Evolutionary conservation across 192 early-diverging fungal genomes (phyloP), one percentile per base, ranked within the genome.

Genomic region (Backusella psychrophila): DNA sequence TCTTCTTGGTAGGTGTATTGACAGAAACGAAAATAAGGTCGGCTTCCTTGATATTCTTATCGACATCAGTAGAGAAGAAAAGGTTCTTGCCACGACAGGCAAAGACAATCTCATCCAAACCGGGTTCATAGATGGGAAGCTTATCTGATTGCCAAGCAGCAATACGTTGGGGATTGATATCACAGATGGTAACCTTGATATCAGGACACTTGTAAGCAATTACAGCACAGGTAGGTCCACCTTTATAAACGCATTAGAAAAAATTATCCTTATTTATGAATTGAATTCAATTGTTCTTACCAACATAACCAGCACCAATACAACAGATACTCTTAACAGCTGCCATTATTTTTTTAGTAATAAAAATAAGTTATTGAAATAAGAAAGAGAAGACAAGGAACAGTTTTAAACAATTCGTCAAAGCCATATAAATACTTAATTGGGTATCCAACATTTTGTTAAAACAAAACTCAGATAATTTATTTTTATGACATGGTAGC

Each of bases 281-380:
- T 26, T 41, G 17, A 29, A 68, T 1, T 6, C 35, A 14, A 35
- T 34, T 59, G 70, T 29, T 79, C 88, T 77, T 85, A 93, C 96
- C 96, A 42, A 98, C 96, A 84, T 98, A 98, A 74, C 96, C 96
- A 71, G 96, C 96, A 75, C 96, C 96, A 78, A 98, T 94, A 76
- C 95, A 98, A 86, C 95, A 96, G 68, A 98, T 96, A 78, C 91
- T 92, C 65, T 85, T 87, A 66, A 82, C 17, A 38, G 65, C 34
- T 38, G 46, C 56, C 66, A 70, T 77, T 15, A n/a, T 71, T 23
- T 41, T 41, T 49, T 49, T 49, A 49, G n/a, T 49, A 34, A 31
- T 33, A 33, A 34, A 6, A 4, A 49, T 17, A n/a, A n/a, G 14
- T 68, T 38, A 8, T n/a, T 68, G 35, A 68, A 36, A 36, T 23